phyloP scores from a whole-genome alignment of 768 basidiomycete species.

The Calocybe indica region DNA sequence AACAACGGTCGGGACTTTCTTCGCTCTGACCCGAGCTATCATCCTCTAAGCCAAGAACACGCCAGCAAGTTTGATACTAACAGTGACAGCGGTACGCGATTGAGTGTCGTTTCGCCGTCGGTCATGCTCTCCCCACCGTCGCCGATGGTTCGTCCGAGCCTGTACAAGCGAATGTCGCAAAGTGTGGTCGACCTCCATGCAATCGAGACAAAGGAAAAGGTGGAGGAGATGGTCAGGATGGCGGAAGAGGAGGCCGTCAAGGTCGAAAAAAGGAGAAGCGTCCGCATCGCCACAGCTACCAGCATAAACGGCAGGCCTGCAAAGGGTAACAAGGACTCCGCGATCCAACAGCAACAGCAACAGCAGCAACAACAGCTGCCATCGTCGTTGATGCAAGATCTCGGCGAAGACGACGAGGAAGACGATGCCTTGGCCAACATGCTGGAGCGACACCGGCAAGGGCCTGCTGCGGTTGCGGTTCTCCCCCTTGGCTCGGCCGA shows the following conservation, averaged over 20 bases:
- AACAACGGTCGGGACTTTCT: too few relatives aligned
- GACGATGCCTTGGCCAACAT: background rate
- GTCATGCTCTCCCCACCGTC: constrained; percentile 7
- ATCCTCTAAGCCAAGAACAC: too few relatives aligned
- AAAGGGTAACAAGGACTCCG: too few relatives aligned
- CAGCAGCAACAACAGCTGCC: too few relatives aligned
- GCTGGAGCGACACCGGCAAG: background rate
- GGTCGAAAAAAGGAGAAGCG: constrained; percentile 12
- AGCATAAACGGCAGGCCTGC: background rate
- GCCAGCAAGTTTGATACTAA: background rate
- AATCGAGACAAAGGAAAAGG: constrained; percentile 23
- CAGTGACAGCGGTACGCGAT: background rate
- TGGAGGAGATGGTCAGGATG: constrained; percentile 22
- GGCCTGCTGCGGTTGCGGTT: constrained; percentile 5
- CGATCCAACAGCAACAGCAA: too few relatives aligned
- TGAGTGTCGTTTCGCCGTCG: background rate
- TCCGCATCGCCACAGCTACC: background rate
- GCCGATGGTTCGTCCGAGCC: constrained; percentile 27
- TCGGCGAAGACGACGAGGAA: constrained; percentile 5
- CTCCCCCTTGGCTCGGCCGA: too few relatives aligned
- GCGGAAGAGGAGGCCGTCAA: constrained; percentile 16
- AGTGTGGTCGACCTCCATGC: constrained; percentile 57
- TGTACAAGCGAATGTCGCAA: constrained; percentile 55
- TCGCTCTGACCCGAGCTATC: too few relatives aligned
- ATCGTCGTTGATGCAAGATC: too few relatives aligned